Evolutionary conservation across 176 grass and related monocot species (phyloP), one percentile per base, ranked within the genome.

Genomic region (Cenchrus purpureus): DNA sequence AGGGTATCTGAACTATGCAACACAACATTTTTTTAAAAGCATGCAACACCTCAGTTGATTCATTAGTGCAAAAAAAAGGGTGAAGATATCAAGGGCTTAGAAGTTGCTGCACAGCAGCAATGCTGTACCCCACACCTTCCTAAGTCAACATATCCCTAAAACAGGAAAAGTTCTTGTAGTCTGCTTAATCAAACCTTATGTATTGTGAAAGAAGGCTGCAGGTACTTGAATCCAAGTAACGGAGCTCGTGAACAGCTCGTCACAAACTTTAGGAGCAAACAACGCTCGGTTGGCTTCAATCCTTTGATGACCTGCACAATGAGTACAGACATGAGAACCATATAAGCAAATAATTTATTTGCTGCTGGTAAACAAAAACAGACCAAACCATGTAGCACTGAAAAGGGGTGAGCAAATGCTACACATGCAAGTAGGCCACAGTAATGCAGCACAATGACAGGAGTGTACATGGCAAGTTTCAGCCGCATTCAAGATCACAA

Each of bases 191-290:
- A 86, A 88, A 98, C 93, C 96, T 98, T 98, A 77, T 98, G 96
- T 89, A 98, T 92, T 16, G 87, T 98, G 86, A 98, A 98, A 87
- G 79, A 84, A 71, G 96, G 96, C 54, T 98, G 92, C 58, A 98
- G 67, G 54, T 98, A 91, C 69, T 95, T 98, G 87, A 98, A 98
- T 77, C 96, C 96, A 67, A 98, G 96, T 90, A 98, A 87, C 31
- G 96, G 95, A 64, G 93, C 96, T 68, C 96, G 89, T 7, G 96
- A 98, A 70, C 96, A 98, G 78, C 96, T 98, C 46, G 93, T 98
- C 15, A 95, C 96, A 54, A 98, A 98, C 87, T 98, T 98, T 5
- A 98, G 83, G 44, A 98, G 74, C 80, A 98, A 88, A 86, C 93
- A 98, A 71, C 93, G 94, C 79, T 98, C 96, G 37, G 77, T 84